These are phyloP conservation scores for Fusarium kyushuense DNA, from an alignment of 2,329 filamentous ascomycete species.

Conservation along the genomic window DNA sequence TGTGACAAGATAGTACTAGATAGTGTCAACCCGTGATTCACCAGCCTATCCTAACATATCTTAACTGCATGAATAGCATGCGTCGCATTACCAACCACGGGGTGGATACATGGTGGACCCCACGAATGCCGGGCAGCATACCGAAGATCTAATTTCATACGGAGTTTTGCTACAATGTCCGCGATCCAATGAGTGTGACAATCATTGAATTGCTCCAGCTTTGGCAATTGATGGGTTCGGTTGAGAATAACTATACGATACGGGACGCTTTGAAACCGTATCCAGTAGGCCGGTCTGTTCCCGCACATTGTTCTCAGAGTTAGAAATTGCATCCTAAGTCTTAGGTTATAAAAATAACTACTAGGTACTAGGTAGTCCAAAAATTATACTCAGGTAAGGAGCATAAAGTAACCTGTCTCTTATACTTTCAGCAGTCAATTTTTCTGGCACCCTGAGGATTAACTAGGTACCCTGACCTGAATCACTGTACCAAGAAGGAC, in stretches of 20 bases:
- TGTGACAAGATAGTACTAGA: slow-evolving; percentile 7
- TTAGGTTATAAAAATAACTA: too few relatives aligned
- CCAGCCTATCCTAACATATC: slow-evolving; percentile 6
- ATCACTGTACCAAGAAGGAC: too few relatives aligned
- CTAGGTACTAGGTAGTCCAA: too few relatives aligned
- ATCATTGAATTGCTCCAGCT: background rate
- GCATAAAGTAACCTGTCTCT: too few relatives aligned
- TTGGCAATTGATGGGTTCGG: background rate
- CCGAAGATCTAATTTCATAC: slow-evolving; percentile 26
- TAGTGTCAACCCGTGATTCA: background rate
- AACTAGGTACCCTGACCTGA: too few relatives aligned
- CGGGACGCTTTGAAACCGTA: background rate
- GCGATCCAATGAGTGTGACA: background rate
- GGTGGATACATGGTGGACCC: slow-evolving; percentile 8
- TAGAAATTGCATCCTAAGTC: too few relatives aligned
- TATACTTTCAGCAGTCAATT: too few relatives aligned
- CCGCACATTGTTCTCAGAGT: too few relatives aligned
- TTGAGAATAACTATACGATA: background rate
- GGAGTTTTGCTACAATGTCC: slow-evolving; percentile 1
- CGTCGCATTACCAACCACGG: slow-evolving; percentile 6
- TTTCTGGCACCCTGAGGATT: too few relatives aligned
- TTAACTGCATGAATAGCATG: slow-evolving; percentile 7
- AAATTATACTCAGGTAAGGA: too few relatives aligned
- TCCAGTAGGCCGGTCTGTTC: too few relatives aligned
- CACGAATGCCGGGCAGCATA: slow-evolving; percentile 26